phyloP scores from a whole-genome alignment of 176 grass and related monocot species.

The Bolboschoenus planiculmis region DNA sequence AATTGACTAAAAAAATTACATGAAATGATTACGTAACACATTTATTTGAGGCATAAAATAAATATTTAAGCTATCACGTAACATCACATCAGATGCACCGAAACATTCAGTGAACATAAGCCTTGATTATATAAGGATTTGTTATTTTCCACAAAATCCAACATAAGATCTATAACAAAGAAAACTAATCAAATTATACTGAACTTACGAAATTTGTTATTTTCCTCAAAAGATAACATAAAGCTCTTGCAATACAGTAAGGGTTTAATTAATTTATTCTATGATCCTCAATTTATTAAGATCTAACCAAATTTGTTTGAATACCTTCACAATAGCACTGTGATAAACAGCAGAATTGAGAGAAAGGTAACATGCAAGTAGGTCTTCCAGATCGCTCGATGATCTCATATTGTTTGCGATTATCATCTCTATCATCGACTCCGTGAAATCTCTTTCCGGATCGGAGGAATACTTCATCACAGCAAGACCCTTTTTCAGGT shows the following conservation, averaged over 20 bases:
- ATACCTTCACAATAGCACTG: constrained; percentile 80
- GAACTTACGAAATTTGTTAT: no score
- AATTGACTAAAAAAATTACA: neutral
- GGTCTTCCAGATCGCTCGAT: constrained; percentile 76
- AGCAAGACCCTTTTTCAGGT: constrained; percentile 52
- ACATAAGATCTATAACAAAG: no score
- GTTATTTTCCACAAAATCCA: no score
- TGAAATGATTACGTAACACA: neutral
- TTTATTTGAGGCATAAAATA: neutral
- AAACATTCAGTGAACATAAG: no score
- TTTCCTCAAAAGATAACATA: no score
- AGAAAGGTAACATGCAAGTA: constrained; percentile 85
- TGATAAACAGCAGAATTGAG: constrained; percentile 86
- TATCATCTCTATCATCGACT: constrained; percentile 99
- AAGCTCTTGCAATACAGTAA: constrained; percentile 14
- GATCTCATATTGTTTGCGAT: constrained; percentile 54
- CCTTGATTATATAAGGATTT: no score
- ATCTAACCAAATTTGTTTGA: constrained; percentile 69
- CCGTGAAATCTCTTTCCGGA: constrained; percentile 69
- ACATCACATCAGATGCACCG: neutral
- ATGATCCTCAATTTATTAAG: constrained; percentile 29
- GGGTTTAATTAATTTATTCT: constrained; percentile 38
- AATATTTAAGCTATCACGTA: neutral
- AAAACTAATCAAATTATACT: no score
- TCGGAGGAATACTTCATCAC: constrained; percentile 67